phyloP scores from a whole-genome alignment of 495 filamentous ascomycete species.

The Penicillium arizonense region DNA sequence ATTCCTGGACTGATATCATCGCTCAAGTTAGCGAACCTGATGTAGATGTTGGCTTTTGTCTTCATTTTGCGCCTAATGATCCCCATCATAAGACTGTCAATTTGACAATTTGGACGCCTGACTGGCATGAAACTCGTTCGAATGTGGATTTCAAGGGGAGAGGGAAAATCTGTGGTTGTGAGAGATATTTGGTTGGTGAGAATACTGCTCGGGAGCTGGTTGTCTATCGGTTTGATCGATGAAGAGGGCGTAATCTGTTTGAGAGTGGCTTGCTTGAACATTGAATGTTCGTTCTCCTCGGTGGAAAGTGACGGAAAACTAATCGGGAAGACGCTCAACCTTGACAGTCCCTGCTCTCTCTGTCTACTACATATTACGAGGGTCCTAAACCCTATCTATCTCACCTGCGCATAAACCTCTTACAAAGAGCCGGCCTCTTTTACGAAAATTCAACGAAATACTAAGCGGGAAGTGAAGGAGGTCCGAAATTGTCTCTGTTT shows the following conservation, averaged over 20 bases:
- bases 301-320: not conserved
- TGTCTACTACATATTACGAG: too few relatives aligned
- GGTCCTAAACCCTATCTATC: too few relatives aligned
- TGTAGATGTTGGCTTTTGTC: constrained; percentile 54
- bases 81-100: constrained; percentile 18
- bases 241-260: not conserved
- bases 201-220: constrained; percentile 51
- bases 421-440: too few relatives aligned
- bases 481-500: too few relatives aligned
- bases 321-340: too few relatives aligned
- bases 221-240: constrained; percentile 52
- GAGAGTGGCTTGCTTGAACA: not conserved
- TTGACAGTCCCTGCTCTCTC: too few relatives aligned
- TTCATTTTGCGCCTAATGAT: constrained; percentile 39
- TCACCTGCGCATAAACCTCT: too few relatives aligned
- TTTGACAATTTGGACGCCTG: constrained; percentile 36
- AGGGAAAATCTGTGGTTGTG: constrained; percentile 60
- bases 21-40: constrained; percentile 50
- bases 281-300: not conserved
- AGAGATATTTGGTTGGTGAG: constrained; percentile 63
- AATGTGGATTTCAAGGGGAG: constrained; percentile 51
- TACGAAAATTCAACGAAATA: too few relatives aligned
- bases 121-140: constrained; percentile 36
- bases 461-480: too few relatives aligned
- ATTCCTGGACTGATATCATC: constrained; percentile 43